Evolutionary conservation across 495 filamentous ascomycete species (phyloP), one percentile per base, ranked within the genome.

Genomic region (Trichoderma gamsii): DNA sequence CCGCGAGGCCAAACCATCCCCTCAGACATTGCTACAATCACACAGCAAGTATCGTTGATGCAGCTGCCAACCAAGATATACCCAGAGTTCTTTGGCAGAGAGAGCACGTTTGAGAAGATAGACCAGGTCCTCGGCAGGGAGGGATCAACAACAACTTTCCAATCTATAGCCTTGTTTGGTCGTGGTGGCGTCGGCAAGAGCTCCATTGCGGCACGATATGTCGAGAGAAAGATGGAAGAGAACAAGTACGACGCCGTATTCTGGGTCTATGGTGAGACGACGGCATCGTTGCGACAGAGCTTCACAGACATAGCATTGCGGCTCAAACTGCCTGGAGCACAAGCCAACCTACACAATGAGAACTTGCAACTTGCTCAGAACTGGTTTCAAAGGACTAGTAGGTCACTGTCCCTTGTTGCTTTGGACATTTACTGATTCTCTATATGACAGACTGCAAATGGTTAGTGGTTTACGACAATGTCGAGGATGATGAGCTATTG

Each of bases 241-340:
- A 61, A 61, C 6, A 27, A 21, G n/a, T 70, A 65, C 49, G 71
- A 71, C 35, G 70, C 63, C 8, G 46, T 71, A 25, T 63, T 72
- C 27, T 72, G 71, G 71, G 41, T 71, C 8, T 49, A 56, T 13
- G 66, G 67, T 1, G 73, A 74, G 41, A 74, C 61, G 23, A 7
- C 41, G 1, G 67, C 66, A 3, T 70, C 73, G 2, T 59, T 74
- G 32, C 67, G 65, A 0, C 73, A 74, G 46, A 74, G 73, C 65
- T 74, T 74, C 44, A 73, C 72, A 1, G 70, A 73, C 21, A 69
- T 74, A 1, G 72, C 73, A 12, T 35, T 72, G 35, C n/a, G 46
- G 21, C 68, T 73, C 0, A 69, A 68, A 18, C 52, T 74, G 18
- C 63, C 69, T 23, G 66, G 70, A 1, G 68, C 64, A 16, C 46